Base-by-base conservation (phyloP, 495 filamentous ascomycete genomes). In the Achaetomiella virescens region DNA sequence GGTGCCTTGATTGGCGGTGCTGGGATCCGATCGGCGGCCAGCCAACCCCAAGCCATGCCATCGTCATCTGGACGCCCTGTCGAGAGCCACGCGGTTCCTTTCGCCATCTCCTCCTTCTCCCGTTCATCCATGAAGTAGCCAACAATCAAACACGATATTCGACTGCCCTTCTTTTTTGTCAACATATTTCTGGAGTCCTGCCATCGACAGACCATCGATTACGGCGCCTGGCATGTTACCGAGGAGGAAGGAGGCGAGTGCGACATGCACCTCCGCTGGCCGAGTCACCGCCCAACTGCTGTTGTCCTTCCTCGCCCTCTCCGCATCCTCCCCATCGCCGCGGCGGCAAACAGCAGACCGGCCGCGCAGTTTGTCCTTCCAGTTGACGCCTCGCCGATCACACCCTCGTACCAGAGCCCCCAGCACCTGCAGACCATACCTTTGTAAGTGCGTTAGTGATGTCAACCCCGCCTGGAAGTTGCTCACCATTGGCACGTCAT, bases 271-370 rank as follows among this genome's bases (percentile, higher is more conserved):
- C 49, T 80, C 76, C 61, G 72, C 80, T 22, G 78, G 78, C 67
- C 74, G 78, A 70, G 78, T 86, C 49, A 84, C 83, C 15, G 77
- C 80, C 54, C 67, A 72, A 44, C 67, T 84, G 45, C 70, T 88
- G 47, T 71, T 88, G 33, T 85, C 78, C 46, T 82, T 86, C 70
- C 78, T 88, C 41, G 81, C 81, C 52, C 65, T 82, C 55, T 75
- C 79, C 21, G 69, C 71, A 24, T 61, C n/a, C n/a, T 71, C 18
- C 58, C 75, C 17, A 41, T 69, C 38, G 61, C 57, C 4, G 73
- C 67, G 20, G 40, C 50, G 46, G 64, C 56, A 15, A 55, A 60
- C 35, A 31, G 46, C 12, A 22, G 38, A 18, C 37, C 52, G 45
- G 57, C 63, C 21, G 64, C 65, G 2, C 64, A 64, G 29, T 48